Percentiles rank a stretch among this genome's conserved stretches.
Conservation (phyloP, 805 yeast genomes). For the Pichia deserticola region DNA sequence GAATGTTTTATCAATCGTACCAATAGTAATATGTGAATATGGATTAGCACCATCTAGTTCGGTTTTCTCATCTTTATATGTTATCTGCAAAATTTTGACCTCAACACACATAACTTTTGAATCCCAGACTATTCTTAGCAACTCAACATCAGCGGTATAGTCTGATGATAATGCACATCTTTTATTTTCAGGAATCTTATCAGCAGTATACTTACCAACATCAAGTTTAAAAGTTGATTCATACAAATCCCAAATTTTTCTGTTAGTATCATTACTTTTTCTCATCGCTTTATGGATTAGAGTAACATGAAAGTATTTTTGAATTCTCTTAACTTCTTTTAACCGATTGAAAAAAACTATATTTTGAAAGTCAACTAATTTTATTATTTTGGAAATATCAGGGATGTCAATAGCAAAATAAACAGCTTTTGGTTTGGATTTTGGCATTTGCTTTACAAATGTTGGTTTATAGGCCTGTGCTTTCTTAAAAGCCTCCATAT, state of each 20-base stretch:
- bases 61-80: too few relatives aligned
- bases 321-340: conserved; percentile 33
- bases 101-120: conserved; percentile 45
- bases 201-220: neutral
- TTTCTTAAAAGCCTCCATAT: conserved; percentile 39
- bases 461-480: conserved; percentile 54
- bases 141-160: conserved; percentile 31
- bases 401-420: conserved; percentile 41
- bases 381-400: conserved; percentile 4
- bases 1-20: conserved; percentile 39
- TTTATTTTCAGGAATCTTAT: neutral
- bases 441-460: conserved; percentile 29
- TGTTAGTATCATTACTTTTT: conserved; percentile 10
- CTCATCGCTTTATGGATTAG: conserved; percentile 38
- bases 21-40: conserved; percentile 68
- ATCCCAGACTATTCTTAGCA: conserved; percentile 44
- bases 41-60: conserved; percentile 28
- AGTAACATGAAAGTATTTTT: conserved; percentile 59
- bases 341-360: conserved; percentile 14
- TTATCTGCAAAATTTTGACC: conserved; percentile 16
- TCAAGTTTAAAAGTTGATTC: neutral
- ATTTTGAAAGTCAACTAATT: neutral
- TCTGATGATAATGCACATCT: conserved; percentile 14
- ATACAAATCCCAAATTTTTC: conserved; percentile 16
- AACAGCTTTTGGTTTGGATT: conserved; percentile 24